A percentile compares a stretch with the other conserved stretches of the same genome.
Evolutionary conservation across 441 rosid genomes (phyloP).

Genomic region (Adansonia rubrostipa): DNA sequence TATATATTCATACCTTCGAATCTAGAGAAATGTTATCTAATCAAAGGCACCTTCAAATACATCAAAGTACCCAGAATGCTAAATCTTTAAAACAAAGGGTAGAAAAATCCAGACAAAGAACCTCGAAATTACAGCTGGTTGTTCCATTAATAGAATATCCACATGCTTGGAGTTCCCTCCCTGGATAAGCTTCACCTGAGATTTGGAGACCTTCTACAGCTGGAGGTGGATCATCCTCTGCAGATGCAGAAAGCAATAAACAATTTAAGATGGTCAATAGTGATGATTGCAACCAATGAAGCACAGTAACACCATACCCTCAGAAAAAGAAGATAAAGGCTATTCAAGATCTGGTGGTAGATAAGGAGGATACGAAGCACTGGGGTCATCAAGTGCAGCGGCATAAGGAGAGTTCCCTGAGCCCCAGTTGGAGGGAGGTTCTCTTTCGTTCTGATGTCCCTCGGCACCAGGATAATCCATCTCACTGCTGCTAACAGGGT

Average conservation of each 20-base stretch:
- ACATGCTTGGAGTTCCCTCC: slow-evolving; percentile 88
- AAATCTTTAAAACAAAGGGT: slow-evolving; percentile 7
- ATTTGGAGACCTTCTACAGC: slow-evolving; percentile 90
- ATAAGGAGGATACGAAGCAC: slow-evolving; percentile 67
- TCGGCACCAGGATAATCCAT: slow-evolving; percentile 69
- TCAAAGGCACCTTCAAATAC: slow-evolving; percentile 19
- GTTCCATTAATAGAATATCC: slow-evolving; percentile 97
- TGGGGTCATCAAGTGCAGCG: slow-evolving; percentile 58
- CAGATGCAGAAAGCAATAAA: slow-evolving; percentile 50
- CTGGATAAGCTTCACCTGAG: slow-evolving; percentile 96
- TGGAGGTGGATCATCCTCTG: slow-evolving; percentile 95
- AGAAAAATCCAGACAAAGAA: slow-evolving; percentile 40
- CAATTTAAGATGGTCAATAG: slow-evolving; percentile 22
- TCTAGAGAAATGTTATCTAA: slow-evolving; percentile 18
- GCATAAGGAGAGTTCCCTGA: slow-evolving; percentile 56
- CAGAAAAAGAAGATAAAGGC: slow-evolving; percentile 87
- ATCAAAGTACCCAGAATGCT: slow-evolving; percentile 17
- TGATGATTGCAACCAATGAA: slow-evolving; percentile 3
- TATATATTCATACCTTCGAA: slow-evolving; percentile 15
- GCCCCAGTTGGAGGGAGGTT: slow-evolving; percentile 57
- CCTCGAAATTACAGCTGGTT: slow-evolving; percentile 99
- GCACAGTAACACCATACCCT: slow-evolving; percentile 54
- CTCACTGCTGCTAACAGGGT: slow-evolving; percentile 73
- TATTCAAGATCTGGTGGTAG: slow-evolving; percentile 90
- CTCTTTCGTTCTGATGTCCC: slow-evolving; percentile 60